phyloP scores from a whole-genome alignment of 495 filamentous ascomycete species.

The Saxispiralis lemnorum region DNA sequence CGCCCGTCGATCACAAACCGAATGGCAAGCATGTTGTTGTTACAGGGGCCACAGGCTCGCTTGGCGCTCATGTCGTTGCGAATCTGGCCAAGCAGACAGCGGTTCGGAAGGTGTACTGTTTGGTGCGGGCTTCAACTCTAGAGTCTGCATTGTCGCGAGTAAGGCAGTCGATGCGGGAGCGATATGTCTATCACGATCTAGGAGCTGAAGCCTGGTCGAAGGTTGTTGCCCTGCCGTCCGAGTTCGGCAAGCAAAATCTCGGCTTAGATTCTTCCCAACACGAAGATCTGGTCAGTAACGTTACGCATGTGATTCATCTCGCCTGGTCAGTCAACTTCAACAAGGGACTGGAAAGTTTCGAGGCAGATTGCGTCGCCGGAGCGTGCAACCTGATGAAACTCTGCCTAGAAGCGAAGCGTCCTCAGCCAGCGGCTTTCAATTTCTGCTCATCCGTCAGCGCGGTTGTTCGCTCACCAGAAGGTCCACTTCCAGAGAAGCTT shows the following conservation, averaged over 20 bases:
- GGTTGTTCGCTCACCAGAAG: slow-evolving; percentile 6
- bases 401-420: slow-evolving; percentile 28
- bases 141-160: neutral
- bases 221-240: slow-evolving; percentile 2
- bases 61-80: slow-evolving; percentile 6
- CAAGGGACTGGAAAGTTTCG: slow-evolving; percentile 24
- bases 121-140: slow-evolving; percentile 3
- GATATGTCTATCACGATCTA: slow-evolving; percentile 16
- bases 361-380: slow-evolving; percentile 31
- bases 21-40: slow-evolving; percentile 13
- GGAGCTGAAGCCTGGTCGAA: neutral
- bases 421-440: slow-evolving; percentile 23
- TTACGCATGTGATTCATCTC: slow-evolving; percentile 22
- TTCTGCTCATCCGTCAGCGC: slow-evolving; percentile 24
- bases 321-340: slow-evolving; percentile 44
- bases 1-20: slow-evolving; percentile 2
- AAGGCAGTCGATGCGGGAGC: slow-evolving; percentile 1
- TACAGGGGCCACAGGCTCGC: slow-evolving; percentile 14
- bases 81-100: slow-evolving; percentile 3
- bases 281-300: neutral
- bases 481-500: slow-evolving; percentile 24
- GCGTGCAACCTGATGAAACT: slow-evolving; percentile 35
- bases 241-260: slow-evolving; percentile 1
- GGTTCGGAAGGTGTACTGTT: slow-evolving; percentile 3
- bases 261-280: slow-evolving; percentile 1